These are phyloP conservation scores for Aspergillus coremiiformis DNA, from an alignment of 495 filamentous ascomycete species.

Conservation along the genomic window DNA sequence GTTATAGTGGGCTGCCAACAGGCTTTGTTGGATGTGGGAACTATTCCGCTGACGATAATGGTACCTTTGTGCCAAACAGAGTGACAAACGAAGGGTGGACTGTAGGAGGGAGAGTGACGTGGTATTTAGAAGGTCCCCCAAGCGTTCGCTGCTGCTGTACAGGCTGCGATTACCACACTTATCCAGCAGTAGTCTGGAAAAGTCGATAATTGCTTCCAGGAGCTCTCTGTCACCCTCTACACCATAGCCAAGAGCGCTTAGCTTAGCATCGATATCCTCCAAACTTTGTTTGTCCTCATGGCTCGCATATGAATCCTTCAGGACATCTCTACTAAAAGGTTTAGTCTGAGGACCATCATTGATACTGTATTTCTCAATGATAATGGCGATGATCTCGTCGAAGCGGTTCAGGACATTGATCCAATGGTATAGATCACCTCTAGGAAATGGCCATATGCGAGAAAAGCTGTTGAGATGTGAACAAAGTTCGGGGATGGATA, in stretches of 20 bases:
- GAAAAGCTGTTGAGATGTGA: constrained; percentile 72
- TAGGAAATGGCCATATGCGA: constrained; percentile 86
- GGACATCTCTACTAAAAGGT: constrained; percentile 58
- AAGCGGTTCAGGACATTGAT: constrained; percentile 92
- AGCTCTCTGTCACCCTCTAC: constrained; percentile 72
- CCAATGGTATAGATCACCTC: constrained; percentile 98
- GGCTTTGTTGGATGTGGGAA: constrained; percentile 56
- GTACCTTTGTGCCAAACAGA: constrained; percentile 85
- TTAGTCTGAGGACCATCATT: constrained; percentile 71
- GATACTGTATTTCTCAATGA: constrained; percentile 75
- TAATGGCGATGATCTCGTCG: constrained; percentile 75
- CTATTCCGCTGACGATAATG: constrained; percentile 71
- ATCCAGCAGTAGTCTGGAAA: constrained; percentile 79
- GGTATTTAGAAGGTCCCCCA: constrained; percentile 81
- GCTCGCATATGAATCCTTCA: constrained; percentile 47
- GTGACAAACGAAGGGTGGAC: constrained; percentile 64
- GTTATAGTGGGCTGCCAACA: constrained; percentile 84
- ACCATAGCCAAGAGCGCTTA: constrained; percentile 54
- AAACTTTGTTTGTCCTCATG: constrained; percentile 33
- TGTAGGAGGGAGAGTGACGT: constrained; percentile 72
- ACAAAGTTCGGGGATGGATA: constrained; percentile 69
- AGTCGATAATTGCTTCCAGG: constrained; percentile 69
- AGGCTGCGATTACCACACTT: constrained; percentile 97
- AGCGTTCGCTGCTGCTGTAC: constrained; percentile 82
- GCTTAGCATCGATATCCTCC: constrained; percentile 44